Evolutionary conservation across 169 alveolate species (phyloP), one percentile per base, ranked within the genome.

Genomic region (Eimeria praecox): DNA sequence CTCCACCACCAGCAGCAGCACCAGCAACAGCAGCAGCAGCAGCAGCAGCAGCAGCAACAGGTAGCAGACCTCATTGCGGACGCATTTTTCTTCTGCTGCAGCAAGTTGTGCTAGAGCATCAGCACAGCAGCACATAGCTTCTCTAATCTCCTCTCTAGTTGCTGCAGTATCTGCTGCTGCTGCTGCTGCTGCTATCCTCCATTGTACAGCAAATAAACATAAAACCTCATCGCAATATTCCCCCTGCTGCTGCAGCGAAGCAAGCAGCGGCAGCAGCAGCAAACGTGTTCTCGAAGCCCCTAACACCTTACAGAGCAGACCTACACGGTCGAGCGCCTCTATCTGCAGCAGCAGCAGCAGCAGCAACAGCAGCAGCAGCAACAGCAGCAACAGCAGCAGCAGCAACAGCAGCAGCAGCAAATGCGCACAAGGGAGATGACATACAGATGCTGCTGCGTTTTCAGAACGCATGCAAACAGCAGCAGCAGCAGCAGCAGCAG

Each of bases 1-100:
- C 80, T 27, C 9, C 80, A 69, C 44, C 44, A 35, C 44, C 40
- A 64, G 40, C 75, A 64, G 33, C 75, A 64, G n/a, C 75, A 64
- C 33, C 75, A 64, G 75, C 75, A 64, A 9, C 35, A 64, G 35
- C n/a, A 64, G 40, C 75, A 64, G 75, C 75, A 64, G n/a, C 75
- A 64, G n/a, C 75, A 64, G n/a, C 75, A 64, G n/a, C 35, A 64
- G 35, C 40, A n/a, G 40, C 80, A 69, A 10, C 80, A 69, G 80
- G 80, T 42, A 69, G 80, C 80, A 69, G 87, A 80, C 95, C 42
- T 91, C 95, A 54, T 91, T 52, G 3, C 95, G 95, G 14, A 91
- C 62, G 54, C 95, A 91, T 59, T 78, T 91, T 40, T 91, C 95
- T 46, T 91, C 95, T 73, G 44, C 64, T 52, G 83, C 90, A n/a